Evolutionary conservation across 768 basidiomycete species (phyloP), one percentile per base, ranked within the genome.

Genomic region (Hortiboletus flavorubellus): DNA sequence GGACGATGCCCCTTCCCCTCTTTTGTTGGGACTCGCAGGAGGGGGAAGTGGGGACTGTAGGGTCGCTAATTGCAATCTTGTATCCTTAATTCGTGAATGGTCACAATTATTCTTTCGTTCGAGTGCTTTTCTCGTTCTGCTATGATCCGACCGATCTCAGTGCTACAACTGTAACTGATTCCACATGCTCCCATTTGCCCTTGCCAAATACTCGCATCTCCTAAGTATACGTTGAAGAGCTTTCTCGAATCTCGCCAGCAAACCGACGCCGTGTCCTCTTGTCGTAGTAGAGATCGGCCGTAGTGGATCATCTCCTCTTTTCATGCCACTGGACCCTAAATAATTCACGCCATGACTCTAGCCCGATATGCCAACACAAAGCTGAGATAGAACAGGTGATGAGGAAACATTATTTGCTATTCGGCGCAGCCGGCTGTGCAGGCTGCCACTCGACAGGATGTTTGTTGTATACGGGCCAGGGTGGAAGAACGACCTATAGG

Each of bases 401-500:
- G 8, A 38, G 11, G n/a, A 35, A 44, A 35, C 39, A 49, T 66
- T 55, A 64, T 53, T 64, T 61, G 4, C 49, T 63, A 53, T 68
- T 65, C 29, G 68, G 54, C 54, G 58, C 10, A 10, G 33, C 18
- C 2, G 64, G 54, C n/a, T 65, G 66, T 44, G 60, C n/a, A 15
- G 64, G 30, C 41, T 59, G 56, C 65, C 67, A 67, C 41, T 66
- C 48, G 47, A 67, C 55, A 4, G 65, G 55, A 35, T 66, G 53
- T 18, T 42, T 42, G 29, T 67, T 68, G 38, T 57, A 67, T 69
- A 80, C 72, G 0, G 83, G 79, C 89, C 89, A 91, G 9, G 84
- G 84, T 0, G 89, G 89, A 5, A 91, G 56, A 12, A 84, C 74
- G 45, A 77, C 68, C 89, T 90, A 7, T 5, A 18, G 14, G 11